Evolutionary conservation across 352 stramenopile genomes (phyloP), one percentile per base, ranked within the genome.

Genomic region (Phytophthora aleatoria): DNA sequence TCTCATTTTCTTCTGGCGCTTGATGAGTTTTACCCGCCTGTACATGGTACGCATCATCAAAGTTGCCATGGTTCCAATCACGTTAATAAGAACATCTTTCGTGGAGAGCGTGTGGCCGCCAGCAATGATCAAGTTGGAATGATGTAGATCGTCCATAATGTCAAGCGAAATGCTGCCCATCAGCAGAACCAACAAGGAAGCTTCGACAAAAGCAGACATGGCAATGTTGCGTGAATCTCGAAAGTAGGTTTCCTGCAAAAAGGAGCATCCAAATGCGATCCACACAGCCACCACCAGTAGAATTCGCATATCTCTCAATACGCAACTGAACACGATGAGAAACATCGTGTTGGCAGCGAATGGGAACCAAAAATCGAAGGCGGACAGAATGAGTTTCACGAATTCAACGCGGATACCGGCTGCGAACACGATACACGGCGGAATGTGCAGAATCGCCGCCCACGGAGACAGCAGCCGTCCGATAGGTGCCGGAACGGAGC

Each of bases 191-290:
- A 73, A 24, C 3, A 69, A 35, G 20, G 57, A 64, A 7, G 59
- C 65, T 33, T 73, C 65, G 36, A 51, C 26, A 27, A 64, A 54
- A 0, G 65, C 65, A 2, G 54, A 64, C 15, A 53, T 7, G 15
- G 65, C 65, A 42, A 73, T 73, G 16, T 73, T 64, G 5, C 54
- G 48, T 8, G 65, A 69, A 28, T 73, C 65, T 28, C 53, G 65
- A 6, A 73, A 73, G 35, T 73, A 73, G 1, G 59, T 73, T 45
- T 73, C 65, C 30, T 73, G 65, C 41, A 73, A 35, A 35, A 73
- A 73, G 0, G 60, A 68, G 2, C 45, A 69, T 5, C 54, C 53
- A 44, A 73, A 73, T 7, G 52, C 54, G 1, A 64, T 26, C 65
- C 65, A 73, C 13, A 64, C 56, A 1, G 45, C 54, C 2, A 73